Evolutionary conservation across 306 rosid species (phyloP).

Genomic region (Dicorynia guianensis): DNA sequence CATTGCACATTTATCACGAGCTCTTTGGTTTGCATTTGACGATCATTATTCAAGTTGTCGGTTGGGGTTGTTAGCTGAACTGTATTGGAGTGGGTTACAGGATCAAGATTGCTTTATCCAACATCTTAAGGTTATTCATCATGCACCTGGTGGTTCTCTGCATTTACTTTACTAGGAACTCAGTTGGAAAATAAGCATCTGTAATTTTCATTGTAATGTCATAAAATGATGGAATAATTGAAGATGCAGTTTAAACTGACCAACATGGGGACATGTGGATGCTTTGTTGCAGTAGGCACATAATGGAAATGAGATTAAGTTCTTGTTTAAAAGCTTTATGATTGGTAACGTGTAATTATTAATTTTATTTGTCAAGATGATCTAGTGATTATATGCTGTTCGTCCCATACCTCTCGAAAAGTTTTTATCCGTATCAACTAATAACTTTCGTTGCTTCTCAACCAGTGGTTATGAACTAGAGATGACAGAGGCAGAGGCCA

Average conservation of each 20-base stretch:
- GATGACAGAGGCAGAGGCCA: conserved; percentile 75
- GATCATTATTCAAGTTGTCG: background rate
- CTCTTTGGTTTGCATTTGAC: conserved; percentile 7
- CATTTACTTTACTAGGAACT: conserved; percentile 17
- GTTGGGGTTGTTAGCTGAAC: conserved; percentile 15
- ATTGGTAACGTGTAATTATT: background rate
- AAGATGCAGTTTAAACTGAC: conserved; percentile 11
- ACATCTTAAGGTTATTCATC: conserved; percentile 21
- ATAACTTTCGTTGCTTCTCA: conserved; percentile 40
- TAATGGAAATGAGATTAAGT: conserved; percentile 7
- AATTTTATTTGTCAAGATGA: background rate
- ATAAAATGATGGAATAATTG: background rate
- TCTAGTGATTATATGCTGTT: conserved; percentile 19
- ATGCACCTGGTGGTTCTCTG: background rate
- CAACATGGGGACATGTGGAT: conserved; percentile 7
- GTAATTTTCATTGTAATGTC: conserved; percentile 2
- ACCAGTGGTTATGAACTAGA: conserved; percentile 89
- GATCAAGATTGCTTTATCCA: conserved; percentile 6
- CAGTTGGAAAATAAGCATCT: background rate
- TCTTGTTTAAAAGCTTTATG: conserved; percentile 10
- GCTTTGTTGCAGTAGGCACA: conserved; percentile 19
- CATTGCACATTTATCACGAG: conserved; percentile 16
- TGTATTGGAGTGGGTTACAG: background rate
- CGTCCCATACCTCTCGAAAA: conserved; percentile 12
- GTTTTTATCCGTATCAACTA: conserved; percentile 23